These are phyloP conservation scores for Alternaria arbusti DNA, from an alignment of 2,329 filamentous ascomycete species.

Conservation along the genomic window DNA sequence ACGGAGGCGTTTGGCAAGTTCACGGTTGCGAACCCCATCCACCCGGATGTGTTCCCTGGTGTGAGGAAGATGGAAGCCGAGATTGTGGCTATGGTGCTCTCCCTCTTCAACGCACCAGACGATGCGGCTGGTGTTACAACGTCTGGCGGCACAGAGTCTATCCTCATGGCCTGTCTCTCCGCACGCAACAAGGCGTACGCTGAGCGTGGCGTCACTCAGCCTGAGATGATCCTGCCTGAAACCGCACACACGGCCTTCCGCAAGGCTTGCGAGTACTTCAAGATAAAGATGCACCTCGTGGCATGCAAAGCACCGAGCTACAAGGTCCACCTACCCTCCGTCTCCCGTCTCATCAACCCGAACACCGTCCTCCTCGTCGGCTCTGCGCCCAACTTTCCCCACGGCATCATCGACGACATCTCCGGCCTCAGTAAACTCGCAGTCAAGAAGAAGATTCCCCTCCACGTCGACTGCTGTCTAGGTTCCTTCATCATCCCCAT, in stretches of 20 bases:
- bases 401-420: slow-evolving; percentile 98
- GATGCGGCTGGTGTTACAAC: slow-evolving; percentile 88
- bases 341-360: slow-evolving; percentile 85
- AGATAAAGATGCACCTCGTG: slow-evolving; percentile 91
- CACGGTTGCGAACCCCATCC: slow-evolving; percentile 93
- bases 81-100: slow-evolving; percentile 92
- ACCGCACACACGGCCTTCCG: slow-evolving; percentile 96
- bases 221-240: slow-evolving; percentile 96
- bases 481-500: slow-evolving; percentile 94
- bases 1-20: slow-evolving; percentile 93
- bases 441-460: slow-evolving; percentile 76
- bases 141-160: slow-evolving; percentile 93
- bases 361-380: slow-evolving; percentile 95
- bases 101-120: slow-evolving; percentile 87
- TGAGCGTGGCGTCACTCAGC: slow-evolving; percentile 87
- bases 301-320: slow-evolving; percentile 83
- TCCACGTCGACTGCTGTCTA: slow-evolving; percentile 97
- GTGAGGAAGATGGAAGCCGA: slow-evolving; percentile 99
- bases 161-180: slow-evolving; percentile 91
- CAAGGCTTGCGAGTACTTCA: slow-evolving; percentile 95
- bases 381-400: slow-evolving; percentile 95
- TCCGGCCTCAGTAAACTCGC: slow-evolving; percentile 82
- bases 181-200: slow-evolving; percentile 86
- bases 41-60: slow-evolving; percentile 97
- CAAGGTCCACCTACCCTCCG: slow-evolving; percentile 79